Base-by-base conservation (phyloP, 306 rosid genomes). In the Vachellia pachyceras region DNA sequence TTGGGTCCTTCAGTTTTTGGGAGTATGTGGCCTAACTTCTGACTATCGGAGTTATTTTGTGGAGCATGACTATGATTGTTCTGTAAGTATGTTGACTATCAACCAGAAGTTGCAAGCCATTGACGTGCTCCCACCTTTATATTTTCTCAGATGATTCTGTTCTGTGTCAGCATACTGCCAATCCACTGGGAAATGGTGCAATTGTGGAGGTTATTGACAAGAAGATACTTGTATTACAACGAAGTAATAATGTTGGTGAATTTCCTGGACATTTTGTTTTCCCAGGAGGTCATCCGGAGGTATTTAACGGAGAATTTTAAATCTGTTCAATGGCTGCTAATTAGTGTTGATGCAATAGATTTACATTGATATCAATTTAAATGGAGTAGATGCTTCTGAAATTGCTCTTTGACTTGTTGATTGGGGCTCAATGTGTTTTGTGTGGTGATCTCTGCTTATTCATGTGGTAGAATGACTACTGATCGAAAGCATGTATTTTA, bases 231-330 rank as follows among this genome's bases (percentile, higher is more conserved):
- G 87, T 93, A 75, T 86, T 95, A 87, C 85, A 78, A 81, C 89
- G 99, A 82, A 95, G 99, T 88, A 84, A 82, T 74, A 90, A 93
- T 83, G 98, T 93, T 36, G 98, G 97, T 78, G 99, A 95, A 88
- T 93, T 90, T 86, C 96, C 99, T 71, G 96, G 97, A 83, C 85
- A 87, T 90, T 95, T 89, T 84, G 97, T 93, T 50, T 95, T 95
- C 84, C 99, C 99, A 0, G 98, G 99, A 72, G 99, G 99, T 77
- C 99, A 95, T 85, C 98, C 98, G 7, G 98, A 95, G 99, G 97
- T 95, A 93, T 79, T 69, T 65, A 58, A 69, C 64, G 36, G 33
- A 50, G 78, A 61, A 77, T 40, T 7, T 25, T n/a, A 15, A 46
- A 23, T 67, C 36, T 49, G 46, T 71, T 83, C 55, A 65, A 29